Evolutionary conservation across 257 asterid species (phyloP).

Genomic region (Anisodus tanguticus): DNA sequence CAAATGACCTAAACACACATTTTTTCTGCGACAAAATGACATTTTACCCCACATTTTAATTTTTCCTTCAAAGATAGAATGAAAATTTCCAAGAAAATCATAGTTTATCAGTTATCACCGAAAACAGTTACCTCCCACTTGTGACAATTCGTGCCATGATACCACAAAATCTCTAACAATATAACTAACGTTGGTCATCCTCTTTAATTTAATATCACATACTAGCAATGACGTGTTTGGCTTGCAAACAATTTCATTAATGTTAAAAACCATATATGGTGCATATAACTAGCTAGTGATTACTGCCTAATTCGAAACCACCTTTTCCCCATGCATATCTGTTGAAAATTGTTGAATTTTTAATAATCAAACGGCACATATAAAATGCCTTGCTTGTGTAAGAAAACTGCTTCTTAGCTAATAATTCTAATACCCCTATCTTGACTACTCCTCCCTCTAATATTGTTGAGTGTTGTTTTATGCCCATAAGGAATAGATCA

Average conservation of each 20-base stretch:
- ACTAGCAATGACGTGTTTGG: not conserved
- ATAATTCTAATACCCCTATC: not conserved
- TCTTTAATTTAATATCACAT: not conserved
- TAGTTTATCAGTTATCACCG: not conserved
- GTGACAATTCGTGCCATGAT: not conserved
- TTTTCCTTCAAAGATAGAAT: too few relatives aligned
- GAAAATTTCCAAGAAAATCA: not conserved
- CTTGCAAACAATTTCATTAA: not conserved
- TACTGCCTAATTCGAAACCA: not conserved
- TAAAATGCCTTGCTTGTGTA: not conserved
- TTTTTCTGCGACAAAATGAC: not conserved
- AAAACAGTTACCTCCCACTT: not conserved
- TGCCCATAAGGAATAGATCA: not conserved
- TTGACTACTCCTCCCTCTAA: not conserved
- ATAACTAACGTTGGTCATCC: constrained; percentile 3
- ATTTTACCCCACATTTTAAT: too few relatives aligned
- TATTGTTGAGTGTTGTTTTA: not conserved
- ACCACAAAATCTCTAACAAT: not conserved
- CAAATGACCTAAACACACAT: not conserved
- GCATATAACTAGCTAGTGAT: too few relatives aligned
- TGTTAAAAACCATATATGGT: not conserved
- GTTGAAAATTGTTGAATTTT: not conserved
- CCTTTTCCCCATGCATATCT: not conserved
- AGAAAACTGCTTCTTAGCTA: not conserved
- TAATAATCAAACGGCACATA: not conserved